These are phyloP conservation scores for Ilyonectria robusta DNA, from an alignment of 2,329 filamentous ascomycete genomes.

Conservation along the genomic window DNA sequence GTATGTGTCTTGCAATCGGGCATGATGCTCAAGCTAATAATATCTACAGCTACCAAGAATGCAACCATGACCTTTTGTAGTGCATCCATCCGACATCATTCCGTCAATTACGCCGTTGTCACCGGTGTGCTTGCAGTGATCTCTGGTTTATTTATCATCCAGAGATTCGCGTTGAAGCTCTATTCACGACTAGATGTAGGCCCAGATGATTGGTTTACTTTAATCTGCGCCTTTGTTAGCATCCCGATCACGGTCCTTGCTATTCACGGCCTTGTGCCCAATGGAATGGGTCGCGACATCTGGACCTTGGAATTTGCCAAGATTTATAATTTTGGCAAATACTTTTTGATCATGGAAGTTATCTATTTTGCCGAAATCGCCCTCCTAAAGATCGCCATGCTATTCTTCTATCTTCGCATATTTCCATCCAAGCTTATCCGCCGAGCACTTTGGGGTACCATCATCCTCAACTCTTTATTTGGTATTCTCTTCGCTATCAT, in stretches of 20 bases:
- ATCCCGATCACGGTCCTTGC: not conserved
- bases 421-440: not conserved
- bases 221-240: not conserved
- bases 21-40: not conserved
- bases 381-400: conserved; percentile 22
- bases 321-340: conserved; percentile 12
- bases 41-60: not conserved
- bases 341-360: conserved; percentile 6
- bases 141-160: not conserved
- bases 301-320: conserved; percentile 17
- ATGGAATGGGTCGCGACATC: conserved; percentile 24
- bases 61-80: not conserved
- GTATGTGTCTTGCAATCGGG: not conserved
- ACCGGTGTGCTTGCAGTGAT: not conserved
- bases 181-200: not conserved
- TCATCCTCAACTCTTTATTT: not conserved
- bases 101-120: not conserved
- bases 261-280: conserved; percentile 6
- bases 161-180: not conserved
- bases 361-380: conserved; percentile 27
- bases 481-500: conserved; percentile 6
- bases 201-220: not conserved
- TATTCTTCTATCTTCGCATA: conserved; percentile 32
- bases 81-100: not conserved
- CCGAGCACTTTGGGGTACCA: conserved; percentile 23